phyloP scores from a whole-genome alignment of 1,139 yeast genomes.

The Debaryomyces psychrophilus region DNA sequence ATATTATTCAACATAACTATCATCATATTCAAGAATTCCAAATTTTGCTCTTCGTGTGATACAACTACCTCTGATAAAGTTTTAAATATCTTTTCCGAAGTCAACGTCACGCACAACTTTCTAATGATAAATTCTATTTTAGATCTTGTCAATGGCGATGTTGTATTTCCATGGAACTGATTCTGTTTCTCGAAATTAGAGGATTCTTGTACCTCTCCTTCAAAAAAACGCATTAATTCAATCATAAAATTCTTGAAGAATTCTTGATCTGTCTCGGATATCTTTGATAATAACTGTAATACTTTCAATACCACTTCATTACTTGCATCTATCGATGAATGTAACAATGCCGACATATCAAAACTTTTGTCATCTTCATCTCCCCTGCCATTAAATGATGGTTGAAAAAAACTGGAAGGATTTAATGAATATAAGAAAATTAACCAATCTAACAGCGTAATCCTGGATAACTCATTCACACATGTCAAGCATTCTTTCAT shows the following conservation, averaged over 20 bases:
- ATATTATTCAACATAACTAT: constrained; percentile 88
- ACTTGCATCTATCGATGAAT: constrained; percentile 83
- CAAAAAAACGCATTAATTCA: constrained; percentile 70
- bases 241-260: constrained; percentile 78
- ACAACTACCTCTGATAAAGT: constrained; percentile 74
- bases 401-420: constrained; percentile 62
- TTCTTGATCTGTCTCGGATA: constrained; percentile 79
- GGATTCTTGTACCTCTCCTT: constrained; percentile 32
- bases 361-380: constrained; percentile 36
- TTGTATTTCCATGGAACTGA: constrained; percentile 23
- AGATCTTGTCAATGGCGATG: constrained; percentile 46
- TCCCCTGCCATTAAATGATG: constrained; percentile 30
- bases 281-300: constrained; percentile 73
- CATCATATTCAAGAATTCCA: constrained; percentile 76
- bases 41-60: constrained; percentile 58
- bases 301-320: constrained; percentile 82
- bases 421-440: constrained; percentile 78
- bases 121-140: constrained; percentile 86
- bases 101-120: constrained; percentile 78
- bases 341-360: constrained; percentile 76
- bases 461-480: constrained; percentile 72
- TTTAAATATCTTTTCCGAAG: constrained; percentile 81
- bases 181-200: constrained; percentile 19
- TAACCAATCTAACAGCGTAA: constrained; percentile 91
- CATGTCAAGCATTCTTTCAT: constrained; percentile 42